Evolutionary conservation across 1,139 yeast genomes (phyloP), one percentile per base, ranked within the genome.

Genomic region (Candida mesenterica): DNA sequence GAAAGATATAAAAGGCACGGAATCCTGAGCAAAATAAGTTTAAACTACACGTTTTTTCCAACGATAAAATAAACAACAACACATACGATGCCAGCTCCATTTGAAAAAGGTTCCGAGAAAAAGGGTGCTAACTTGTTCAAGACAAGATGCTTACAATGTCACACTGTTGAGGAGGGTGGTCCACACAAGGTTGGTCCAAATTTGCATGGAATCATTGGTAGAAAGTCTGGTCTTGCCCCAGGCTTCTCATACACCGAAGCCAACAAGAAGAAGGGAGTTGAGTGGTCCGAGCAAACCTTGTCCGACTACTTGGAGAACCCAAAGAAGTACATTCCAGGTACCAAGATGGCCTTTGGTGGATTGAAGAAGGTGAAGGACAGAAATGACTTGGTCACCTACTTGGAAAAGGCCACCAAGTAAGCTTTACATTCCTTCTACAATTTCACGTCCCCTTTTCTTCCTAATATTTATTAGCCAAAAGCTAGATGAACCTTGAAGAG

Each of bases 331-430:
- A 89, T 92, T 57, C 98, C 98, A 62, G 98, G 98, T 72, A 92
- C 97, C 76, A 92, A 92, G 84, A 92, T 92, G 98, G 98, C 98
- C 51, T 92, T 92, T 61, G 98, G 97, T 75, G 98, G 98, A 75
- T 82, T 92, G 72, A 92, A 92, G 92, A 92, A 92, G 82, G 82
- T 90, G 52, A 92, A 89, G 85, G 98, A 92, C 79, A 88, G 97
- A 82, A 86, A 88, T 74, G 97, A 92, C 68, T 77, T 92, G 68
- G 72, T 92, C 59, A 79, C 98, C 56, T 92, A 88, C 85, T 80
- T 90, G 75, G 77, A 74, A 55, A 66, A 68, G 46, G 95, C 96
- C 51, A 72, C 87, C 66, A 79, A 79, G 69, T 79, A 78, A 19
- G 22, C 22, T 19, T 19, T 19, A 9, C 22, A 6, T 19, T 19